Evolutionary conservation across 257 asterid species (phyloP), one percentile per base, ranked within the genome.

Genomic region (Striga asiatica): DNA sequence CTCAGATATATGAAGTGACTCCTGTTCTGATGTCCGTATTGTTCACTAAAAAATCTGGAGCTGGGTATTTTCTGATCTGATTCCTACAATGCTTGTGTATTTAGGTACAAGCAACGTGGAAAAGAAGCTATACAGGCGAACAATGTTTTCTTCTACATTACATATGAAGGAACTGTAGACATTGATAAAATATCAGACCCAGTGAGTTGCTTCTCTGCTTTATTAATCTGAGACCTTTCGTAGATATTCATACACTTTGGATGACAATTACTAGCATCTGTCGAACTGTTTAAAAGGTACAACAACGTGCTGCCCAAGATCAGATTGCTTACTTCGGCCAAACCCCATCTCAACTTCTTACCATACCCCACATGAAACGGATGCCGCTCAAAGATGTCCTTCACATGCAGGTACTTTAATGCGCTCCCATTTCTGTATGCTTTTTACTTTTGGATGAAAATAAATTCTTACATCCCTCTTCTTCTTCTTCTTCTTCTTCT

Each of bases 311-410:
- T 57, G 81, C 95, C 61, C 99, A 92, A 74, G 97, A 92, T 71
- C 99, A 92, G 84, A 92, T 92, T 71, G 91, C 99, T 31, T 92
- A 84, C 75, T 92, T 92, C 55, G 99, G 99, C 59, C 99, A 92
- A 78, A 92, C 99, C 65, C 99, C 99, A 13, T 92, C 97, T 14
- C 99, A 92, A 71, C 93, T 92, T 73, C 76, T 92, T 34, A 82
- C 87, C 9, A 69, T 70, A 41, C 97, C 99, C 58, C 99, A 88
- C 86, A 76, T 82, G 75, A 88, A 88, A 73, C 74, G 93, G 74
- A 77, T 81, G 93, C 74, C 85, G 2, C 76, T 88, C 47, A 73
- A 78, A 59, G 99, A 92, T 60, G 91, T 85, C 72, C 97, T 92
- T 80, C 93, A 88, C 74, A 75, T 88, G 81, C 99, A 91, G 98